Evolutionary conservation across 2,329 filamentous ascomycete species (phyloP), one percentile per base, ranked within the genome.

Genomic region (Leptographium flavum): DNA sequence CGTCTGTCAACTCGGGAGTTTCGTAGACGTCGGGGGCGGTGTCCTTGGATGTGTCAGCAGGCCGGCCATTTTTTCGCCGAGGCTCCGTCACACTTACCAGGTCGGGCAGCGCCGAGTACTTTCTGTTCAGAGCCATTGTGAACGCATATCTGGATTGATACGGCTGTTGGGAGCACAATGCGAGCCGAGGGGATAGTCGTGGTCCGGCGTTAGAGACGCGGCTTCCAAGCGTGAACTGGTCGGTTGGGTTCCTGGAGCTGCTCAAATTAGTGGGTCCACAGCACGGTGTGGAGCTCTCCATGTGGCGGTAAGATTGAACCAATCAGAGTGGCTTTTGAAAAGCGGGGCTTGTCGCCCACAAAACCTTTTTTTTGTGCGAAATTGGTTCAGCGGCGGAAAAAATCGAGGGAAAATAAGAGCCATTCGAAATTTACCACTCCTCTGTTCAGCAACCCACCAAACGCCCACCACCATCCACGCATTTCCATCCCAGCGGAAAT

Each of bases 1-100:
- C 88, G 58, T 94, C 87, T 46, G 83, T 90, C 53, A 95, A 69
- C 46, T 94, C 88, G 53, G 90, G 88, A 15, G 92, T 96, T 65
- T 96, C 90, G 69, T 95, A 96, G 56, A 94, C 86, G 58, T 96
- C 92, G 53, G 88, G 88, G 25, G 88, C 87, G 45, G 82, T 83
- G 65, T 95, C 88, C 84, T 93, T 53, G 44, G 27, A 7, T 39
- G 25, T 15, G 52, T 59, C 50, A 59, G 54, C 33, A 30, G 35
- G 5, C 13, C 4, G 35, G 22, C 35, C 21, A 37, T 28, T 25
- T 19, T 27, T 43, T 35, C 45, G 30, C 10, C 10, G 5, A 41
- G 19, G 10, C 19, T 7, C 9, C 13, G 3, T 9, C 9, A 21
- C 21, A 35, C 62, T 51, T 67, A 88, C 85, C 61, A 92, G 65